Base-by-base conservation (phyloP, 1,139 yeast genomes). In the Debaryomycetaceae sp. region DNA sequence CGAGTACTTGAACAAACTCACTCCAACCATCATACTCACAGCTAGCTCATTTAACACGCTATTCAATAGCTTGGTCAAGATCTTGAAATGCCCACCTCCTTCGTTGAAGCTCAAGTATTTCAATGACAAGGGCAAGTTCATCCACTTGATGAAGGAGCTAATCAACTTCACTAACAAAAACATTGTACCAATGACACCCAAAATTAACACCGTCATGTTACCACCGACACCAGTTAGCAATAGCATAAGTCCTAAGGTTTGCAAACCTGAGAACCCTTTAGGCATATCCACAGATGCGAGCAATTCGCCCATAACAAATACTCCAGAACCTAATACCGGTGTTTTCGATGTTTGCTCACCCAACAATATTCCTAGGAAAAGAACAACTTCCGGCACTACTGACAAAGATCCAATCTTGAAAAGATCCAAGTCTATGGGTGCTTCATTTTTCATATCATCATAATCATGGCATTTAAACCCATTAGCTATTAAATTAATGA, bases 31-130 rank as follows among this genome's bases (percentile, higher is more conserved):
- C 30, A 52, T 59, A 31, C 47, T 62, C 22, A 49, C 59, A 22
- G 39, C 49, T 17, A 32, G 39, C 13, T 37, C 55, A 8, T 63
- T 63, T 46, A 55, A 55, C 44, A 41, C 43, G 34, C 61, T 62
- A 47, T 64, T 62, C 47, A 49, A 53, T 42, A 58, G 58, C 42
- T 61, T 70, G 48, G 53, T 65, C 37, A 70, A 69, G 51, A 67
- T 71, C 30, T 57, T 71, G 48, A 68, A 69, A 47, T 63, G 70
- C 46, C 76, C 77, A 6, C 78, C 78, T 31, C 73, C 73, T 30
- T 62, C 71, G 30, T 59, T 72, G 47, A 69, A 67, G 44, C 53
- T 64, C 42, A 71, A 70, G 48, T 71, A 71, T 51, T 70, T 70
- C 49, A 57, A 59, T 45, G 70, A 69, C 33, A 57, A 55, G 31